Base-by-base conservation (phyloP, 805 yeast species). In the Jamesozyma lodderae region DNA sequence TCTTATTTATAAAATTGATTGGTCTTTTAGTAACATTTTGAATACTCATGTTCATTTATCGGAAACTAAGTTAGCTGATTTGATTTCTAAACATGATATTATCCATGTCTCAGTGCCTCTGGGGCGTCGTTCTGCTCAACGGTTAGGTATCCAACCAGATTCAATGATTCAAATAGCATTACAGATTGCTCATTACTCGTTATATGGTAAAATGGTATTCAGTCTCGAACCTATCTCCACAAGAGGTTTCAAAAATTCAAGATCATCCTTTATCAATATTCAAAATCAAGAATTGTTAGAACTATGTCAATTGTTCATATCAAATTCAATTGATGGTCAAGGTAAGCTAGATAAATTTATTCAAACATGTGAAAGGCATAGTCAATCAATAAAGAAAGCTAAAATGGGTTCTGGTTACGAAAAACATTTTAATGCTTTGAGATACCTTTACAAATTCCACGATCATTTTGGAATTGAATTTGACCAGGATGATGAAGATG, bases 211-310 rank as follows among this genome's bases (percentile, higher is more conserved):
- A 52, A 84, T 84, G 40, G 92, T 82, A 48, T 82, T 90, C 45
- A 81, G 94, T 1, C 80, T 84, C 49, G 96, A 87, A 62, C 95
- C 95, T 1, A 88, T 94, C 2, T 77, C 87, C 4, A 81, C 88
- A 1, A 66, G 94, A 42, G 68, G 68, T 42, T 82, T 80, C 57
- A 67, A 67, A 43, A 78, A 78, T 53, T 69, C 87, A 4, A 69
- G 94, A 48, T 79, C 87, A 0, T 85, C 81, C 44, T 68, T 81
- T 17, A 66, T 81, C 30, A 74, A 82, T 18, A 66, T 81, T 29
- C 90, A 81, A 50, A 74, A 70, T 46, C 78, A 73, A 45, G 59
- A 19, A 60, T 73, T 41, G 53, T 69, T 36, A 61, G 68, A 44
- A 62, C 73, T 42, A 17, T 81, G 81, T 37, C 86, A 80, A 53